Percentiles rank a stretch among this genome's conserved stretches.
Conservation (phyloP, 2,329 filamentous ascomycete species). For the Venturia aucupariae region DNA sequence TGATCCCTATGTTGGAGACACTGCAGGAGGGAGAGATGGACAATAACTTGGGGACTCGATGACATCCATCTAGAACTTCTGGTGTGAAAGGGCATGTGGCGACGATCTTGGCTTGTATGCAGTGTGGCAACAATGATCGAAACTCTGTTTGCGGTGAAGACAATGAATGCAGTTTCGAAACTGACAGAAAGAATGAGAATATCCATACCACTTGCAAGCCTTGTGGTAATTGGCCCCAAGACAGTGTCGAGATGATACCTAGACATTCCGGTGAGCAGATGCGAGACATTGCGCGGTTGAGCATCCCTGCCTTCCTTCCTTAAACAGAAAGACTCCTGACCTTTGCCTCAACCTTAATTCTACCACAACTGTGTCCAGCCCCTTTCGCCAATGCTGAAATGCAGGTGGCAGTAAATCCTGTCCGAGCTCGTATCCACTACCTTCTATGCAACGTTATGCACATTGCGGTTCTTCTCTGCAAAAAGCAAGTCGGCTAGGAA, state of each 20-base stretch:
- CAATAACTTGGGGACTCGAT: background rate
- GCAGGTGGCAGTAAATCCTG: background rate
- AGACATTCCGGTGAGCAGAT: conserved; percentile 1
- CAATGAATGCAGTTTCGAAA: background rate
- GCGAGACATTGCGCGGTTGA: background rate
- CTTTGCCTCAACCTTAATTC: conserved; percentile 3
- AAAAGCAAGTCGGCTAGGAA: background rate
- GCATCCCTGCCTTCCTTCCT: background rate
- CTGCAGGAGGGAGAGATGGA: background rate
- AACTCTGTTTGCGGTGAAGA: background rate
- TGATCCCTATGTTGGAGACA: background rate
- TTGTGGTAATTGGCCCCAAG: background rate
- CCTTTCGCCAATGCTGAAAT: background rate
- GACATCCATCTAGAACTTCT: background rate
- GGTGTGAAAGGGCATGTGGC: background rate
- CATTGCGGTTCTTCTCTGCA: background rate
- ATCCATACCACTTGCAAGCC: background rate
- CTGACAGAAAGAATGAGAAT: background rate
- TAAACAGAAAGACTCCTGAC: conserved; percentile 2
- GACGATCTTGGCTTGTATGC: background rate
- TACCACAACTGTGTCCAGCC: background rate
- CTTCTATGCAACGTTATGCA: background rate
- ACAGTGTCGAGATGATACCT: background rate
- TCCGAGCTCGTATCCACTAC: background rate
- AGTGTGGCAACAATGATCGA: background rate